Evolutionary conservation across 495 filamentous ascomycete genomes (phyloP).

Genomic region (Penicillium angulare): DNA sequence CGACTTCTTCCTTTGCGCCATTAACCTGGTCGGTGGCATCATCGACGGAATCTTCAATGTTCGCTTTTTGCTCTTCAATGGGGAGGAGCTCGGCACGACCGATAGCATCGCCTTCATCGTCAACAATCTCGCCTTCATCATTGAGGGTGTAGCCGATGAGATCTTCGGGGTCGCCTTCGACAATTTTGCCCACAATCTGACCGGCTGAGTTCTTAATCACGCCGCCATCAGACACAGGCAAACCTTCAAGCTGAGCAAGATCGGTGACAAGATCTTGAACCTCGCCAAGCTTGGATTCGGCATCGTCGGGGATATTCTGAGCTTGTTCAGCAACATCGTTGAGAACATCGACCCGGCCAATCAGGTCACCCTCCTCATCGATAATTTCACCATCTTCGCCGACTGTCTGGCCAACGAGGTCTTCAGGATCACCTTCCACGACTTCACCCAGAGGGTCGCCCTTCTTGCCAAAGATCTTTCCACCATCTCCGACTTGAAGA

Average conservation of each 20-base stretch:
- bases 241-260: conserved; percentile 50
- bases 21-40: conserved; percentile 12
- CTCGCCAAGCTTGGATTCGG: conserved; percentile 16
- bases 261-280: conserved; percentile 22
- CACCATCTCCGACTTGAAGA: conserved; percentile 55
- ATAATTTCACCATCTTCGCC: conserved; percentile 55
- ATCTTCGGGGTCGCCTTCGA: conserved; percentile 60
- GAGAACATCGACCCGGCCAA: conserved; percentile 44
- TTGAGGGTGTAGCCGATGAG: conserved; percentile 58
- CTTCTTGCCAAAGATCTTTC: conserved; percentile 37
- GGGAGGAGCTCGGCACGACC: conserved; percentile 55
- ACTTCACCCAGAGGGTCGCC: conserved; percentile 39
- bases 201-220: conserved; percentile 54
- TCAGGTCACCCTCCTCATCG: conserved; percentile 49
- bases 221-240: conserved; percentile 57
- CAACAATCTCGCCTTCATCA: conserved; percentile 62
- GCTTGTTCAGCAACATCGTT: conserved; percentile 33
- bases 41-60: conserved; percentile 19
- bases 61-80: conserved; percentile 32
- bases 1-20: conserved; percentile 19
- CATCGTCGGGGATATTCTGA: conserved; percentile 16
- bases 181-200: conserved; percentile 54
- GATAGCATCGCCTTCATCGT: conserved; percentile 63
- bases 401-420: conserved; percentile 47
- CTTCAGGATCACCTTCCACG: conserved; percentile 43